Evolutionary conservation across 1,284 basidiomycete genomes (phyloP).

Genomic region (Phenoliferia sp.): DNA sequence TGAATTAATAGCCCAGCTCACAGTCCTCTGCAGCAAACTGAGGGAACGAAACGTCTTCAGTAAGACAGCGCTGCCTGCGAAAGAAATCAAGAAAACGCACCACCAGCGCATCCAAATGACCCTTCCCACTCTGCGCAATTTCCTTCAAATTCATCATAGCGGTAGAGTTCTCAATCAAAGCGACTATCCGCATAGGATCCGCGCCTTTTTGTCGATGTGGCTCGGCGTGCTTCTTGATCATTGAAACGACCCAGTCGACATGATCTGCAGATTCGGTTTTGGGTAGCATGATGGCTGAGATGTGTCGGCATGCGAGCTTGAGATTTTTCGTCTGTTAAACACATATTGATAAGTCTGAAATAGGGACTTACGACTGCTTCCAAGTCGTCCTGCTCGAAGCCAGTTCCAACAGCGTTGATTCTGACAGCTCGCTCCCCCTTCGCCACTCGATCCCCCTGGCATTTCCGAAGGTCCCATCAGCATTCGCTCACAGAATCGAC

Average conservation of each 20-base stretch:
- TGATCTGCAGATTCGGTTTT: neutral
- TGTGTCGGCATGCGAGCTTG: neutral
- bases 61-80: neutral
- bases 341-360: neutral
- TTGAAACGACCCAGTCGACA: neutral
- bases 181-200: neutral
- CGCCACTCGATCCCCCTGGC: neutral
- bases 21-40: neutral
- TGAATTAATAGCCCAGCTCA: neutral
- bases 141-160: neutral
- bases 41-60: neutral
- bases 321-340: no score
- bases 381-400: neutral
- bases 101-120: neutral
- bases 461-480: neutral
- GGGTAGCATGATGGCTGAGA: neutral
- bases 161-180: neutral
- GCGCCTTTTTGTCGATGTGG: neutral
- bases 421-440: neutral
- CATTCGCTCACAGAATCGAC: neutral
- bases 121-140: neutral
- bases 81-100: neutral
- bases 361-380: neutral
- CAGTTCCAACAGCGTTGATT: neutral
- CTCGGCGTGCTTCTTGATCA: neutral